A percentile compares a stretch with the other conserved stretches of the same genome.
Evolutionary conservation across 768 basidiomycete genomes (phyloP).

Genomic region (Tulasnella sp.): DNA sequence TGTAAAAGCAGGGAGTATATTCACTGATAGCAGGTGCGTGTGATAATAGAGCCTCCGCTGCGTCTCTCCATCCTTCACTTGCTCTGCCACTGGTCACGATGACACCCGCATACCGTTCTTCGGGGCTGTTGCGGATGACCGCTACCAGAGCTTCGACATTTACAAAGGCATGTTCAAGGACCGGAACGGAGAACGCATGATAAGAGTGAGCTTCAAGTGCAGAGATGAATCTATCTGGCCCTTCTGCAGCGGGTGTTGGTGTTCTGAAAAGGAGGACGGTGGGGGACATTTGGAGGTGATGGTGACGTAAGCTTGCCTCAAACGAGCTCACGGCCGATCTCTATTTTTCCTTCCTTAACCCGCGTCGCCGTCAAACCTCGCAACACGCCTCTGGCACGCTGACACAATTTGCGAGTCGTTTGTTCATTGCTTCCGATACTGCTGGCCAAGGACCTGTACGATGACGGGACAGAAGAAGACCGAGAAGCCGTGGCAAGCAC

Average conservation of each 20-base stretch:
- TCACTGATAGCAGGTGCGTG: neutral
- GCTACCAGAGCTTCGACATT: conserved; percentile 37
- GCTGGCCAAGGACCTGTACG: no score
- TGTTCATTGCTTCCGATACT: no score
- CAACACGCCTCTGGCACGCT: no score
- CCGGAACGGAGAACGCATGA: conserved; percentile 33
- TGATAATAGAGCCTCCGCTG: conserved; percentile 22
- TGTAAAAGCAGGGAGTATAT: neutral
- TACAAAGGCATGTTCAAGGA: conserved; percentile 53
- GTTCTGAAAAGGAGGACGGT: conserved; percentile 35
- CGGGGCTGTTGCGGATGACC: conserved; percentile 34
- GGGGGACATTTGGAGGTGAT: conserved; percentile 14
- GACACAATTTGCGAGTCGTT: no score
- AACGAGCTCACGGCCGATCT: no score
- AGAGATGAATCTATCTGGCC: conserved; percentile 47
- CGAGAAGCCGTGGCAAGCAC: conserved; percentile 75
- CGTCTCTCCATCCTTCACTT: conserved; percentile 56
- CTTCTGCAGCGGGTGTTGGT: conserved; percentile 27
- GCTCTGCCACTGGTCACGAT: conserved; percentile 71
- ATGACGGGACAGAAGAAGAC: conserved; percentile 14
- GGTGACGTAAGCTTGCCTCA: no score
- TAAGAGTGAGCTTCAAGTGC: conserved; percentile 29
- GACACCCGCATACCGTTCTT: conserved; percentile 39
- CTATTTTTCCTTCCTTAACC: no score
- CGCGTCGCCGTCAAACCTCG: no score